Base-by-base conservation (phyloP, 2,329 filamentous ascomycete genomes). In the Parafenestella ontariensis region DNA sequence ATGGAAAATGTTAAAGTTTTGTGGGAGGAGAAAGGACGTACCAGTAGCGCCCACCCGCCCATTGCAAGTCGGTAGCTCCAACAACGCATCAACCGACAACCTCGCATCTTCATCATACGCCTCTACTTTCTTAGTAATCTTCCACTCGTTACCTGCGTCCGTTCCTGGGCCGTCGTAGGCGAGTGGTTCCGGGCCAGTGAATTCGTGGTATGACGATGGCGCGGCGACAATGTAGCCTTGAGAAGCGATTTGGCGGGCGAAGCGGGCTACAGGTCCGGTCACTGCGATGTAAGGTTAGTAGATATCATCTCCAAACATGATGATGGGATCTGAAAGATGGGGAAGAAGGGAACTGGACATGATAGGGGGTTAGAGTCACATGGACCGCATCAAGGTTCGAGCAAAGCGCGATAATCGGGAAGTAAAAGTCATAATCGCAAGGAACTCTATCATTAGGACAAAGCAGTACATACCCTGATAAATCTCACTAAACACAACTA, bases 201-300 rank as follows among this genome's bases (percentile, higher is more conserved):
- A 97, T 76, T 97, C 93, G 74, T 97, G 93, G 77, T 96, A 97
- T 28, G 89, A 93, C 31, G 90, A 95, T 0, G 92, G 92, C 0
- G 92, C 92, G 9, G 90, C 93, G 62, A 94, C 92, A 64, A 97
- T 96, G 80, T 96, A 97, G 69, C 93, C 94, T 62, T 96, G 91
- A 2, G 91, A 90, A 34, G 92, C 91, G 67, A 97, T 96, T 75
- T 96, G 92, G 56, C 93, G 87, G 46, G 91, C 92, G 70, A 97
- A 96, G 48, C 94, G 88, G 56, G 89, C 85, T 23, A 97, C 93
- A 1, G 93, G 93, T 1, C 93, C 93, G 54, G 93, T 96, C 17
- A 97, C 93, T 68, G 44, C 11, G 24, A 44, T 13, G 18, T 45
- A 52, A 54, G 42, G 9, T 10, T 8, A 43, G n/a, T 31, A 26